Percentiles rank a stretch among this genome's conserved stretches.
Conservation (phyloP, 2,329 filamentous ascomycete species). For the Blastomyces silverae region DNA sequence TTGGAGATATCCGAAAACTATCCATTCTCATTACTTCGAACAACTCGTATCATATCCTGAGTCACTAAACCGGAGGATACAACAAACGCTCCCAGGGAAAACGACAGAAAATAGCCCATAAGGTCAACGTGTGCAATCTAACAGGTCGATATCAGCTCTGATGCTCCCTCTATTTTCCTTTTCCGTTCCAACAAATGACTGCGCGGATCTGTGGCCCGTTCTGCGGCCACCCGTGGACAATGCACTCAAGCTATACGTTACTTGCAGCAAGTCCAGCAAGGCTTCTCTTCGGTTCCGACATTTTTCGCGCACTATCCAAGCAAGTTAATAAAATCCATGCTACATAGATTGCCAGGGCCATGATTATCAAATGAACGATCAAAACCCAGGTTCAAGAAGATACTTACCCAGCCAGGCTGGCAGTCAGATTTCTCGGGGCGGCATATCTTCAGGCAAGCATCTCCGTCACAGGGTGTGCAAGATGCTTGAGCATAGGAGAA, state of each 20-base stretch:
- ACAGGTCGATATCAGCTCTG: background rate
- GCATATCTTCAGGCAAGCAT: background rate
- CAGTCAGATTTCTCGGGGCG: background rate
- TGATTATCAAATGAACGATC: background rate
- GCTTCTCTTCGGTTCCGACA: slow-evolving; percentile 1
- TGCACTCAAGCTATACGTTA: background rate
- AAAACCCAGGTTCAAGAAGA: background rate
- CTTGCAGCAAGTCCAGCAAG: slow-evolving; percentile 3
- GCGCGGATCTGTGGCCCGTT: background rate
- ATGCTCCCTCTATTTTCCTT: background rate
- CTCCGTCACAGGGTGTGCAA: background rate
- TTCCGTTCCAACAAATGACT: background rate
- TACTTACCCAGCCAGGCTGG: background rate
- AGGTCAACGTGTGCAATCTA: background rate
- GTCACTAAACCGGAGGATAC: no score
- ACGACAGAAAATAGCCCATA: background rate
- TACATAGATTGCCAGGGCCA: background rate
- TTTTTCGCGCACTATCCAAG: slow-evolving; percentile 1
- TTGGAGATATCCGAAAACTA: no score
- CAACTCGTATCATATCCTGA: background rate
- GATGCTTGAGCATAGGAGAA: slow-evolving; percentile 7
- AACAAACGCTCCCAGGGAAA: no score
- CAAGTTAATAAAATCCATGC: background rate
- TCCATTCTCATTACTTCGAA: no score
- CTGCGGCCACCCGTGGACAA: no score